Base-by-base conservation (phyloP, 495 filamentous ascomycete genomes). In the Talaromyces stipitatus region DNA sequence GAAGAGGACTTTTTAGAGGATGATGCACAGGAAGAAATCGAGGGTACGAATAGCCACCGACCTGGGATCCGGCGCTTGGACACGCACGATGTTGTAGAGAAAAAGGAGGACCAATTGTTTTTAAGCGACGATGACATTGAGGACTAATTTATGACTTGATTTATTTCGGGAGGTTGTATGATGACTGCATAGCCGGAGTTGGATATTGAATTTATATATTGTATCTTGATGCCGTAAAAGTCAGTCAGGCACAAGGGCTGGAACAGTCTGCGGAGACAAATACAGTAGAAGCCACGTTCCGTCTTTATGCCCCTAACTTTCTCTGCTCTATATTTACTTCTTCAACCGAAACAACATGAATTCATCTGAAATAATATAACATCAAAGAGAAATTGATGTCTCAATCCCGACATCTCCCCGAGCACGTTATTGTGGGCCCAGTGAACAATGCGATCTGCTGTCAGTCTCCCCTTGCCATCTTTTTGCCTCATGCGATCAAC, bases 121-220 rank as follows among this genome's bases (percentile, higher is more conserved):
- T 73, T 97, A 43, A 91, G 86, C 64, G 92, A 97, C 67, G 94
- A 98, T 77, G 94, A 98, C 78, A 97, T 98, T 70, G 90, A 91
- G 70, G 92, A 97, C 72, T 83, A 87, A 38, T 65, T 46, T 43
- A 62, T 48, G 14, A 22, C 32, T 14, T 38, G 20, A 11, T 50
- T 14, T 11, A 36, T 50, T 36, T 38, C 28, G n/a, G 22, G 28
- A 14, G n/a, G n/a, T 23, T 54, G 27, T 29, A 32, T 18, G 16
- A 26, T 52, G 32, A n/a, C n/a, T 52, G 36, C 36, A 41, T 41
- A 41, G 36, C 36, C 8, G 33, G 5, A n/a, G n/a, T n/a, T n/a
- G n/a, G n/a, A n/a, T n/a, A n/a, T 30, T 52, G 50, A 20, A 26
- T 27, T 23, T 27, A 18, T 1, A 51, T 16, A 51, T 28, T 51